These are phyloP conservation scores for Starmera dryadoides DNA, from an alignment of 805 yeast species.

Conservation along the genomic window DNA sequence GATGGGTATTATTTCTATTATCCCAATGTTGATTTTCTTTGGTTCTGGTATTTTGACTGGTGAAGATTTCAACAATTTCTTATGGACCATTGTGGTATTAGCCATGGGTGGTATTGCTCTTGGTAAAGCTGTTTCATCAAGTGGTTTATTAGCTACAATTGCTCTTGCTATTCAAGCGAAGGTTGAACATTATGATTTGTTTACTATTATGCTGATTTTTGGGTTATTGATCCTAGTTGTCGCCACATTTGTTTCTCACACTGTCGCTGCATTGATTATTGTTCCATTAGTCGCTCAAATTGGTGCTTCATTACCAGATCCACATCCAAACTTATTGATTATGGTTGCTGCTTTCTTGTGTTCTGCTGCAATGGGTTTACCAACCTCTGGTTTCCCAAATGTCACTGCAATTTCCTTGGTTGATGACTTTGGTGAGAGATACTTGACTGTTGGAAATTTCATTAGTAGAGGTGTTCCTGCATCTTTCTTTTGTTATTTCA, in stretches of 20 bases:
- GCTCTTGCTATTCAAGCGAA: slow-evolving; percentile 60
- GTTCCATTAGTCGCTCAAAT: slow-evolving; percentile 87
- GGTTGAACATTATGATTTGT: slow-evolving; percentile 63
- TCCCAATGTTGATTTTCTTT: slow-evolving; percentile 86
- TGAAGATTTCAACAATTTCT: slow-evolving; percentile 90
- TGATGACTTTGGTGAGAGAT: slow-evolving; percentile 87
- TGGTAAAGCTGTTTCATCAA: slow-evolving; percentile 90
- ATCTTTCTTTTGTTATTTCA: slow-evolving; percentile 64
- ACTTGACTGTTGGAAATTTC: slow-evolving; percentile 78
- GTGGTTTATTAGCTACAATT: slow-evolving; percentile 76
- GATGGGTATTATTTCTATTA: slow-evolving; percentile 91
- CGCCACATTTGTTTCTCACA: slow-evolving; percentile 95
- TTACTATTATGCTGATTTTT: slow-evolving; percentile 68
- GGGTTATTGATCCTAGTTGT: slow-evolving; percentile 75
- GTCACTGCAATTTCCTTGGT: slow-evolving; percentile 95
- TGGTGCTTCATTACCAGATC: slow-evolving; percentile 64
- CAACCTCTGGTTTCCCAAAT: slow-evolving; percentile 96
- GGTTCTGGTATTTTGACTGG: slow-evolving; percentile 83
- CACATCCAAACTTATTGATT: slow-evolving; percentile 81
- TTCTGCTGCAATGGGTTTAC: slow-evolving; percentile 95
- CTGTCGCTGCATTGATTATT: slow-evolving; percentile 92
- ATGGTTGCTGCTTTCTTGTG: slow-evolving; percentile 61
- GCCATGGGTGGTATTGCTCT: slow-evolving; percentile 98
- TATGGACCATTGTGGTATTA: slow-evolving; percentile 92
- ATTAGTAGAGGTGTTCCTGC: slow-evolving; percentile 89